Base-by-base conservation (phyloP, 257 asterid genomes). In the Leptodermis oblonga region DNA sequence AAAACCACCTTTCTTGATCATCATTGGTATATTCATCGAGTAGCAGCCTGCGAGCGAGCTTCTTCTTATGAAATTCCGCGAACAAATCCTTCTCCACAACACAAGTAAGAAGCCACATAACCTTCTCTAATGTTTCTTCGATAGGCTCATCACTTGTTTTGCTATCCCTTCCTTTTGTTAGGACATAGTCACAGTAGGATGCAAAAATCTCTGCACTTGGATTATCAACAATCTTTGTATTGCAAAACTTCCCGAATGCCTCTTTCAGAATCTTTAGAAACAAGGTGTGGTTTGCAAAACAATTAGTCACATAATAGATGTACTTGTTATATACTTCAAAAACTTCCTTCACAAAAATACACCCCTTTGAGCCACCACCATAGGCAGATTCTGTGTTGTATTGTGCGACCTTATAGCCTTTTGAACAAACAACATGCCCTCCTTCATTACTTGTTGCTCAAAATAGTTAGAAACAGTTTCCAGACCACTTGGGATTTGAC, bases 11-110 rank as follows among this genome's bases (percentile, higher is more conserved):
- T 62, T 86, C 92, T 41, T 81, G 92, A 60, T 86, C 88, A 26
- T 84, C 86, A 69, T 70, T 81, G 64, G 77, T 80, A 74, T 82
- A 81, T 72, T 71, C 82, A 20, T 86, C 89, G 70, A 86, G 82
- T 22, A 86, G 84, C 51, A 84, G 59, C 20, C 92, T 83, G 14
- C 90, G 88, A 69, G 88, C 78, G 18, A 86, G 82, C 74, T 79
- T 86, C 78, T 82, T 86, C 81, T 90, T 86, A 58, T 77, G 78
- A 75, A 86, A 81, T 69, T 84, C 89, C 23, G 85, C 88, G 68
- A 82, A 86, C 9, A 84, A 72, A 61, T 86, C 92, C 73, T 86
- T 82, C 61, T 86, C 92, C 7, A 77, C 75, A 74, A 84, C 77
- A 65, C 76, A 81, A 17, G 76, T 77, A 49, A 86, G 83, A 51